These are phyloP conservation scores for Lachancea quebecensis DNA, from an alignment of 805 yeast species.

Conservation along the genomic window DNA sequence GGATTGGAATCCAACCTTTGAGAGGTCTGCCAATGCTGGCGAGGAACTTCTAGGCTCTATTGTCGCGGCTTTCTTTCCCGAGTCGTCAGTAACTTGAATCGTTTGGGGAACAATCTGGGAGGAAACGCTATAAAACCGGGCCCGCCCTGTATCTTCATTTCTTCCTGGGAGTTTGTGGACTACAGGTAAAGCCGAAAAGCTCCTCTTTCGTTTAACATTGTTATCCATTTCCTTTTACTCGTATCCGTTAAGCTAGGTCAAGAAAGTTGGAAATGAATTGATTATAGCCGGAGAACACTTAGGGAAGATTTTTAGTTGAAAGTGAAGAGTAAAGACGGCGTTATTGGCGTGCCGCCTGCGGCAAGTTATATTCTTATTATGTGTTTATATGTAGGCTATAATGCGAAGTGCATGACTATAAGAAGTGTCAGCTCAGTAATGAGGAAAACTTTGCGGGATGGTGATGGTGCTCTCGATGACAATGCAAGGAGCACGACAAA, in stretches of 20 bases:
- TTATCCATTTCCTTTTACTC: neutral
- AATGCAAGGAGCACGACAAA: neutral
- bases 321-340: no score
- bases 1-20: constrained; percentile 27
- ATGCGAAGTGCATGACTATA: neutral
- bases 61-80: neutral
- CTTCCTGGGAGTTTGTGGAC: constrained; percentile 1
- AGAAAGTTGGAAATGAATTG: no score
- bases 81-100: constrained; percentile 6
- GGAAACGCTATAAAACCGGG: constrained; percentile 23
- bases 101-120: constrained; percentile 29
- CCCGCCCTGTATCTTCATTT: constrained; percentile 1
- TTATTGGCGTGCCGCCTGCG: no score
- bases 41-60: constrained; percentile 2
- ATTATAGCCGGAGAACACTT: no score
- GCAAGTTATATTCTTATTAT: neutral
- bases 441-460: neutral
- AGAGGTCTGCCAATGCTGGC: constrained; percentile 15
- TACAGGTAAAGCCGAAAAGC: constrained; percentile 8
- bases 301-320: no score
- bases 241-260: neutral
- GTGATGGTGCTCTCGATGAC: neutral
- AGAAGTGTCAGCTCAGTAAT: neutral
- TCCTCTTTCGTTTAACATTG: constrained; percentile 5
- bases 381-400: no score